phyloP scores from a whole-genome alignment of 352 stramenopile species.

The Elongisporangium senticosum region DNA sequence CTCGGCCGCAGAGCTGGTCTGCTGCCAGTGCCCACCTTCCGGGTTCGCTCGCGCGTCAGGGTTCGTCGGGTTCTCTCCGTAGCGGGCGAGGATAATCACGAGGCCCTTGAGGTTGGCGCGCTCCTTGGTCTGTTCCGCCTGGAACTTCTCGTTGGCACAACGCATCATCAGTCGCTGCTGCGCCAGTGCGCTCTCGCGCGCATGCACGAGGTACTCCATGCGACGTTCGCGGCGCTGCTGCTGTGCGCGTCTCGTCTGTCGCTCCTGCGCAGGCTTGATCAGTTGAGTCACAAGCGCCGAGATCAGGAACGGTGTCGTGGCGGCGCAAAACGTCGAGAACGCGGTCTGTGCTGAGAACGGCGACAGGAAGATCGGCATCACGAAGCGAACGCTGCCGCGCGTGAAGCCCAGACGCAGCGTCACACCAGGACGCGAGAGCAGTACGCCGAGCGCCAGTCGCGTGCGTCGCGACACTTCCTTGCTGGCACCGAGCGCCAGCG shows the following conservation, averaged over 20 bases:
- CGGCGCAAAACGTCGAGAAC: slow-evolving; percentile 69
- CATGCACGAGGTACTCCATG: slow-evolving; percentile 53
- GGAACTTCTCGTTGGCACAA: slow-evolving; percentile 53
- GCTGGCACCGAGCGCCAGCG: slow-evolving; percentile 42
- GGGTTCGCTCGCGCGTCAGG: slow-evolving; percentile 22
- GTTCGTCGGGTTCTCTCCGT: slow-evolving; percentile 68
- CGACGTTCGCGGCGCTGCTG: slow-evolving; percentile 39
- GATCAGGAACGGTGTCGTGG: slow-evolving; percentile 64
- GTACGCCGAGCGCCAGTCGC: slow-evolving; percentile 46
- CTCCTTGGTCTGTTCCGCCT: slow-evolving; percentile 27
- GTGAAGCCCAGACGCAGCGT: slow-evolving; percentile 70
- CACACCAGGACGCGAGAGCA: slow-evolving; percentile 48
- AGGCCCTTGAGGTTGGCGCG: slow-evolving; percentile 41
- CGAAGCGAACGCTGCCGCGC: slow-evolving; percentile 73
- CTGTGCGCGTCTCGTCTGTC: slow-evolving; percentile 38
- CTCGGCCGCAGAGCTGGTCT: not conserved
- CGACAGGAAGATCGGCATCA: slow-evolving; percentile 76
- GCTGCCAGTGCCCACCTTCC: slow-evolving; percentile 5
- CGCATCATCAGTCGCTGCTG: slow-evolving; percentile 75
- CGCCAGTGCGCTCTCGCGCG: slow-evolving; percentile 42
- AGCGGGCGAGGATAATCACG: slow-evolving; percentile 69
- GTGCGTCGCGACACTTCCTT: slow-evolving; percentile 56
- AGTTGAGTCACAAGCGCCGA: slow-evolving; percentile 62
- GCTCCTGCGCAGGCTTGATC: slow-evolving; percentile 59
- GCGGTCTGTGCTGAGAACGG: slow-evolving; percentile 62